Base-by-base conservation (phyloP, 2,329 filamentous ascomycete genomes). In the Dactylellina sp. region DNA sequence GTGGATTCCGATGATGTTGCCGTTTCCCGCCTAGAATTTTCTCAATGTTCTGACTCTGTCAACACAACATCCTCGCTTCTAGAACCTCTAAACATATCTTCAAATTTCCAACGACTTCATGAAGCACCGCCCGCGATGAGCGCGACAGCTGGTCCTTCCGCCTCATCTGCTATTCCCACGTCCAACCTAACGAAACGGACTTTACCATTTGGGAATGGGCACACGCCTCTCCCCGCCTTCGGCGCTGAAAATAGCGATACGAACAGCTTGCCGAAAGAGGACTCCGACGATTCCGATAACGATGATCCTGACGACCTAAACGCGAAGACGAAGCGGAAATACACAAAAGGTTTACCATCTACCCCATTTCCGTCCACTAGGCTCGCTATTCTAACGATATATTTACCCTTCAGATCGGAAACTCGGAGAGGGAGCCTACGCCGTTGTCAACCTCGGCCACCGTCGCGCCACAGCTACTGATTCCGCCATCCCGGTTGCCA, bases 401-500 rank as follows among this genome's bases (percentile, higher is more conserved):
- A 14, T 25, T 20, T 42, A 44, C 49, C 22, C 50, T 60, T 52
- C 77, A 92, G 91, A 92, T 79, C 93, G 91, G 81, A 95, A 95
- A 80, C 88, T 99, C 72, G 95, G 95, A 81, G 92, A 96, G 82
- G 95, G 95, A 84, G 98, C 95, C 76, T 99, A 99, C 81, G 95
- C 95, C 80, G 89, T 96, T 79, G 95, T 99, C 79, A 97, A 93
- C 84, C 88, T 93, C 60, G 95, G 93, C 59, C 91, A 94, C 81
- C 86, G 95, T 49, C 87, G 89, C 75, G 80, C 83, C 71, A 74
- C 70, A 7, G 28, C 53, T 9, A 84, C 83, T 77, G 88, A 95
- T 78, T 90, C 92, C 4, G 85, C 85, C 35, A 86, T 88, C 44
- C 87, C 91, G 62, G 91, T 99, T 76, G 95, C 95, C 78, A 94